A percentile compares a stretch with the other conserved stretches of the same genome.
Evolutionary conservation across 1,139 yeast species (phyloP).

Genomic region (Williopsis jadinii): DNA sequence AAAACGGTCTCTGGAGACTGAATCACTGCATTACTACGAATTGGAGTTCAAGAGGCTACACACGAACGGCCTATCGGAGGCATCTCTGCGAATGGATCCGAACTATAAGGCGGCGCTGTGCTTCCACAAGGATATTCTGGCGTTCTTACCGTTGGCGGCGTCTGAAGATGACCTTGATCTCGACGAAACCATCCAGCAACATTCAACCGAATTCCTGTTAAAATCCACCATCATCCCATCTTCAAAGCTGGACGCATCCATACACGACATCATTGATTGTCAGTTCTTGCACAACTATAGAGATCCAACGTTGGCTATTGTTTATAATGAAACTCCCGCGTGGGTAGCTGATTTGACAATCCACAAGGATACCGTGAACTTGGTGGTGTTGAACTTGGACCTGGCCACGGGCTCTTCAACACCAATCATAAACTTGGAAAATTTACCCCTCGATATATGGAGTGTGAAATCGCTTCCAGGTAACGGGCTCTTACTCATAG

Average conservation of each 20-base stretch:
- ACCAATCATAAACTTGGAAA: slow-evolving; percentile 54
- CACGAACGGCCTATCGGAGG: slow-evolving; percentile 37
- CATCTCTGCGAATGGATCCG: slow-evolving; percentile 59
- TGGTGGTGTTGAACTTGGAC: slow-evolving; percentile 62
- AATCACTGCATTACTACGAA: slow-evolving; percentile 85
- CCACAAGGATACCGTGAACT: slow-evolving; percentile 55
- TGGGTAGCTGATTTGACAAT: slow-evolving; percentile 70
- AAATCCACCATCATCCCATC: slow-evolving; percentile 46
- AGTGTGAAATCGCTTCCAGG: slow-evolving; percentile 53
- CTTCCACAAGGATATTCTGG: slow-evolving; percentile 63
- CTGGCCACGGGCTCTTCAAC: slow-evolving; percentile 56
- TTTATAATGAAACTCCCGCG: slow-evolving; percentile 50
- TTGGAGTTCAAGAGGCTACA: slow-evolving; percentile 38
- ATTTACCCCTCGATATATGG: slow-evolving; percentile 72
- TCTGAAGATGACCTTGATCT: slow-evolving; percentile 23
- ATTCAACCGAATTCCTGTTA: slow-evolving; percentile 2
- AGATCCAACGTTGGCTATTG: slow-evolving; percentile 73
- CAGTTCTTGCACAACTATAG: slow-evolving; percentile 62
- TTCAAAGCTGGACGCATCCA: slow-evolving; percentile 45
- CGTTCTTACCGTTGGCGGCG: slow-evolving; percentile 61
- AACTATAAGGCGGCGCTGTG: slow-evolving; percentile 54
- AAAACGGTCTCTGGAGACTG: slow-evolving; percentile 49
- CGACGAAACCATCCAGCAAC: slow-evolving; percentile 1
- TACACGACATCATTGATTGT: slow-evolving; percentile 56
- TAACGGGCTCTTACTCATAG: slow-evolving; percentile 66